Conservation (phyloP, 768 basidiomycete species). For the Trametes meyenii region DNA sequence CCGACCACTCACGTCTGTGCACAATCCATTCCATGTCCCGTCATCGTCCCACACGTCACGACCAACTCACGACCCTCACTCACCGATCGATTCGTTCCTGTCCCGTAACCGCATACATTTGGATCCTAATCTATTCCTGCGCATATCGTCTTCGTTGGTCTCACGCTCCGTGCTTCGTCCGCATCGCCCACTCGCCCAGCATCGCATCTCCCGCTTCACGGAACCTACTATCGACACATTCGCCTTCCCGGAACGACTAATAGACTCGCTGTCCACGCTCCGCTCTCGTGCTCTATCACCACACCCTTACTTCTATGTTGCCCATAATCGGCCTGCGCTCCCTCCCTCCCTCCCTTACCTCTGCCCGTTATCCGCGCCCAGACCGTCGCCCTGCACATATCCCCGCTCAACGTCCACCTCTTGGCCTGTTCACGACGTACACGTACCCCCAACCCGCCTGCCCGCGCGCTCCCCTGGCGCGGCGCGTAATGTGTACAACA, state of each 20-base stretch:
- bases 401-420: neutral
- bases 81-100: conserved; percentile 1
- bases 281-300: neutral
- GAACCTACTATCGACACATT: conserved; percentile 1
- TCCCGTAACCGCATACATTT: conserved; percentile 2
- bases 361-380: neutral
- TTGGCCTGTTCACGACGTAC: neutral
- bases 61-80: conserved; percentile 26
- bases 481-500: conserved; percentile 10
- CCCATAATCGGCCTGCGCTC: conserved; percentile 5
- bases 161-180: neutral
- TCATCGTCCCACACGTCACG: conserved; percentile 17
- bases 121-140: conserved; percentile 22
- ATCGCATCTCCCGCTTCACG: neutral
- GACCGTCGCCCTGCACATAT: conserved; percentile 8
- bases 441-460: neutral
- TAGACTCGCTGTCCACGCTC: conserved; percentile 2
- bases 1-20: conserved; percentile 14
- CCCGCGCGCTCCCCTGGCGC: neutral
- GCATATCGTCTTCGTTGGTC: conserved; percentile 7
- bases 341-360: neutral
- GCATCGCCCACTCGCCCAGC: neutral
- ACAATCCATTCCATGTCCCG: conserved; percentile 9
- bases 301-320: neutral
- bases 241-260: conserved; percentile 12